Percentiles rank a stretch among this genome's conserved stretches.
These are phyloP conservation scores for Trypanosoma avium DNA, from an alignment of 208 protist species.

Conservation along the genomic window DNA sequence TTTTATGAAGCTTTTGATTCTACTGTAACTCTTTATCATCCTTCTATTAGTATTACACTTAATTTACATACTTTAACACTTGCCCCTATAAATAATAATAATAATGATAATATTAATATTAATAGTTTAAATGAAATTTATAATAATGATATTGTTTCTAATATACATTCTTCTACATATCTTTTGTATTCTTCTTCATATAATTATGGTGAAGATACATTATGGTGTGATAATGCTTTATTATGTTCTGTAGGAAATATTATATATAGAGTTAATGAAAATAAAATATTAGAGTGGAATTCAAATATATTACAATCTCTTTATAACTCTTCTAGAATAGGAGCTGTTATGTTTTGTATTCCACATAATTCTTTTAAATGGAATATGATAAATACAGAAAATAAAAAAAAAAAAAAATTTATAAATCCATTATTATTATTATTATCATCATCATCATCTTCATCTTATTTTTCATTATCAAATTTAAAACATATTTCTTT, in stretches of 20 bases:
- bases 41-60: too few species aligned
- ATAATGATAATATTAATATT: too few species aligned
- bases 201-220: constrained; percentile 3
- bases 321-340: background rate
- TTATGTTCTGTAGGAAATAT: background rate
- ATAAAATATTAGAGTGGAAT: constrained; percentile 8
- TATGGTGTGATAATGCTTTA: background rate
- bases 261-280: constrained; percentile 11
- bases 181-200: background rate
- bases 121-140: too few species aligned
- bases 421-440: background rate
- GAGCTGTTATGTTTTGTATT: constrained; percentile 1
- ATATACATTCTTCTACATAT: background rate
- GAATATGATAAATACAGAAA: background rate
- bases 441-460: background rate
- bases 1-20: constrained; percentile 3
- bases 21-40: background rate
- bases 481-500: too few species aligned
- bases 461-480: background rate
- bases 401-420: background rate
- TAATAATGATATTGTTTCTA: background rate
- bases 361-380: constrained; percentile 11
- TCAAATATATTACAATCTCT: background rate
- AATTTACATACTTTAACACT: too few species aligned
- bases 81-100: too few species aligned